Conservation (phyloP, 1,284 basidiomycete genomes). For the Microbotryomycetes sp. region DNA sequence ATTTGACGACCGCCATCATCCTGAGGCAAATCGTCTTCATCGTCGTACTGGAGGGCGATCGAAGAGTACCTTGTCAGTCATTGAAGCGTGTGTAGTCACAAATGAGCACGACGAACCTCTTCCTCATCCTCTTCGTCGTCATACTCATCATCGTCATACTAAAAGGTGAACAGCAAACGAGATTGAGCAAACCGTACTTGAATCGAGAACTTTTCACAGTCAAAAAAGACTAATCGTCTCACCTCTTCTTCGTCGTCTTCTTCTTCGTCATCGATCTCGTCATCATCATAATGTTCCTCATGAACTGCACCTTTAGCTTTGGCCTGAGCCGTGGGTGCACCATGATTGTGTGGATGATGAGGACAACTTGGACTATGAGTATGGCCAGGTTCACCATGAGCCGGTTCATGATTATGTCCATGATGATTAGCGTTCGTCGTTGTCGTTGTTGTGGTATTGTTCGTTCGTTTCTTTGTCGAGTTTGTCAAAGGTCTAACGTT, state of each 20-base stretch:
- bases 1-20: constrained; percentile 11
- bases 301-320: constrained; percentile 25
- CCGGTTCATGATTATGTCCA: constrained; percentile 14
- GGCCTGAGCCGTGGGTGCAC: constrained; percentile 9
- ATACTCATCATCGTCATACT: constrained; percentile 60
- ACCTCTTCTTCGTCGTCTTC: constrained; percentile 28
- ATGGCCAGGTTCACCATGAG: constrained; percentile 35
- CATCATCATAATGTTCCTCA: constrained; percentile 9
- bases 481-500: constrained; percentile 33
- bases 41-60: not conserved
- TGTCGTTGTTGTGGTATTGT: constrained; percentile 7
- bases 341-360: constrained; percentile 40
- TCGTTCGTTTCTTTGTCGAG: constrained; percentile 8
- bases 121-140: constrained; percentile 55
- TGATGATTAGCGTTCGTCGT: constrained; percentile 20
- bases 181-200: too few species aligned
- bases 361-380: constrained; percentile 37
- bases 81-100: constrained; percentile 27
- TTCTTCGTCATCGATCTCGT: constrained; percentile 26
- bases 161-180: too few species aligned
- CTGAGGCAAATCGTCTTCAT: constrained; percentile 3
- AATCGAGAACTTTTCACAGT: too few species aligned
- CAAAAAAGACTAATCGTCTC: constrained; percentile 21
- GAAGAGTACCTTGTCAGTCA: constrained; percentile 3
- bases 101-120: constrained; percentile 44